phyloP scores from a whole-genome alignment of 1,284 basidiomycete species.

The Pseudozyma sp. region DNA sequence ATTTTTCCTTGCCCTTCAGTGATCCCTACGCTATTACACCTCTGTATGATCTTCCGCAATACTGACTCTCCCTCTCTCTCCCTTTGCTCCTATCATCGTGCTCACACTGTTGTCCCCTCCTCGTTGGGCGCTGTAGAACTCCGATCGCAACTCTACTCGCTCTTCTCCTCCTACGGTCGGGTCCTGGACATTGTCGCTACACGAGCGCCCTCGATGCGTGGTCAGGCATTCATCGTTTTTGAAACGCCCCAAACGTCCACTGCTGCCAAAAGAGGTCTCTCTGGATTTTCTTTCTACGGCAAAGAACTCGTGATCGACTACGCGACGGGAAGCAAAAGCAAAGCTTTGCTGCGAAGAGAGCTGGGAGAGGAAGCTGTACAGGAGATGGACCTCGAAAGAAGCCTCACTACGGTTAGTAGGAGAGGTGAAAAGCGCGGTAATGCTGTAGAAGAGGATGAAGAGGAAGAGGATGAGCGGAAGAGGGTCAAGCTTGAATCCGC shows the following conservation, averaged over 20 bases:
- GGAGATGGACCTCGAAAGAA: constrained; percentile 41
- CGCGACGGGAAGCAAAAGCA: constrained; percentile 81
- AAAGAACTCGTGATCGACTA: constrained; percentile 85
- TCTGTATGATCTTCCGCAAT: not conserved
- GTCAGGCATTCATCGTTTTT: constrained; percentile 97
- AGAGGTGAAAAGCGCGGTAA: constrained; percentile 15
- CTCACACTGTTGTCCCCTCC: not conserved
- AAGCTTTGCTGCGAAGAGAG: constrained; percentile 75
- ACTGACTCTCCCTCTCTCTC: not conserved
- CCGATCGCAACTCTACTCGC: constrained; percentile 81
- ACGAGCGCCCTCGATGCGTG: constrained; percentile 86
- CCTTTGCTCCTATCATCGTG: not conserved
- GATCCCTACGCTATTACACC: not conserved
- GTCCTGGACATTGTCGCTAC: constrained; percentile 95
- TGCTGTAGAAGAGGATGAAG: constrained; percentile 74
- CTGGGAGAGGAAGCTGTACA: constrained; percentile 55
- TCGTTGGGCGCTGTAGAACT: constrained; percentile 74
- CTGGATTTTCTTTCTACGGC: constrained; percentile 92
- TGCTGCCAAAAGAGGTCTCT: constrained; percentile 87
- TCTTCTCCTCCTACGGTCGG: constrained; percentile 93
- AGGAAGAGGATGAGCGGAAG: constrained; percentile 74
- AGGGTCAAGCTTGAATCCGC: constrained; percentile 55
- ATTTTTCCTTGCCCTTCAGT: not conserved
- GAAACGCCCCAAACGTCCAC: constrained; percentile 87
- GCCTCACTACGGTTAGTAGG: constrained; percentile 8